Percentiles rank a stretch among this genome's conserved stretches.
phyloP scores from a whole-genome alignment of 495 filamentous ascomycete genomes.

The Halenospora varia region DNA sequence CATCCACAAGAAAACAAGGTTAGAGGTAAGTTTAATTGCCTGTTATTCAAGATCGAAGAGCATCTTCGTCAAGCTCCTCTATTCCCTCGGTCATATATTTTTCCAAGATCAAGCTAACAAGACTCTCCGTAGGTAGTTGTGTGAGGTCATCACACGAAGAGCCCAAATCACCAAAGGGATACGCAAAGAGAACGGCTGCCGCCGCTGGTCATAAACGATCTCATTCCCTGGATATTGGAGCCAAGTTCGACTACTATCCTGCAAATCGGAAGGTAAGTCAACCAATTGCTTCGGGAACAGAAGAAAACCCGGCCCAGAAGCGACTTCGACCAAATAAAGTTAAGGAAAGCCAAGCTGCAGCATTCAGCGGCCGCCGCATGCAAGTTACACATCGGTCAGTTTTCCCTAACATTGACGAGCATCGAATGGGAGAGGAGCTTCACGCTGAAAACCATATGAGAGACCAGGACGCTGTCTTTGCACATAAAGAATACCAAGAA shows the following conservation, averaged over 20 bases:
- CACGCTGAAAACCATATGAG: neutral
- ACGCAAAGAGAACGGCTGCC: slow-evolving; percentile 19
- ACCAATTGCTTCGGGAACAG: slow-evolving; percentile 5
- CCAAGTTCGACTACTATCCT: slow-evolving; percentile 10
- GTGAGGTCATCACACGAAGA: too few species aligned
- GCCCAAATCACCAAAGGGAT: slow-evolving; percentile 17
- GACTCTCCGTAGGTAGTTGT: too few species aligned
- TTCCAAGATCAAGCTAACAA: too few species aligned
- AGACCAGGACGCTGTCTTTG: neutral
- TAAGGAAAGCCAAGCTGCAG: neutral
- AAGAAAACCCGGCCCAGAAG: slow-evolving; percentile 13
- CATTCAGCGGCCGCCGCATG: slow-evolving; percentile 4
- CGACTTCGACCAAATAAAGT: slow-evolving; percentile 15
- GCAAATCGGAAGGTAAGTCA: slow-evolving; percentile 5
- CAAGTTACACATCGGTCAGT: slow-evolving; percentile 12
- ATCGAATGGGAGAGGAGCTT: slow-evolving; percentile 5
- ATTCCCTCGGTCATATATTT: too few species aligned
- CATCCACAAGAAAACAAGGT: too few species aligned
- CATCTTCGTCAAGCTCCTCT: too few species aligned
- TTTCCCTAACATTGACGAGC: slow-evolving; percentile 17
- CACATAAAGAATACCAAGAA: slow-evolving; percentile 3
- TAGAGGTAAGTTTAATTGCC: too few species aligned
- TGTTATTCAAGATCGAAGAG: too few species aligned
- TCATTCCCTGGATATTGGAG: slow-evolving; percentile 31
- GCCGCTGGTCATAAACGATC: slow-evolving; percentile 32